Base-by-base conservation (phyloP, 2,329 filamentous ascomycete genomes). In the Colletotrichum simmondsii region DNA sequence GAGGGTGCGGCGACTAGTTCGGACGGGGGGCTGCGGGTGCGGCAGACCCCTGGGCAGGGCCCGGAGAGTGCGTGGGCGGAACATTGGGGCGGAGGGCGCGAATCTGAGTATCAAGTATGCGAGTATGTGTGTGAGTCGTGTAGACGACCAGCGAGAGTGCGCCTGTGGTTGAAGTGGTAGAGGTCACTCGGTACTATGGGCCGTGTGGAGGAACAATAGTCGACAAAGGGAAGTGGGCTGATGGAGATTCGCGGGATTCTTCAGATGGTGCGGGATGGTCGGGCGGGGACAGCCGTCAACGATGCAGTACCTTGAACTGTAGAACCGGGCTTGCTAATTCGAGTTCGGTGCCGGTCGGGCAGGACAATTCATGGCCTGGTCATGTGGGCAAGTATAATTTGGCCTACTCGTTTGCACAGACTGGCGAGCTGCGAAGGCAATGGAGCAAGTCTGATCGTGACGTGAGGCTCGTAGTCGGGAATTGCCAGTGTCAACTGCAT, bases 1-100 rank as follows among this genome's bases (percentile, higher is more conserved):
- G 65, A 86, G 79, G n/a, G 81, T 82, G 60, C 84, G 83, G 57
- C 79, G 78, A 59, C 69, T 32, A 19, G 46, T 60, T 72, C 46
- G 74, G 75, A 65, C 75, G 71, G 67, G 49, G 4, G 61, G 61
- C 49, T 54, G 53, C n/a, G 61, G 61, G 46, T 54, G 53, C 46
- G 53, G 49, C 49, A 72, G 65, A 56, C 77, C 65, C 65, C 76
- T 77, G 52, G 77, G 68, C 32, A 80, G 70, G 24, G 75, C 75
- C 66, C 78, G 78, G 53, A 77, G 62, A 32, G 76, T 67, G 54
- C 77, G 64, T 68, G 77, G 79, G 65, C 77, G 78, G 42, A 81
- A 73, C 81, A 83, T 83, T 56, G 49, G 71, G 30, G 28, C 37
- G 6, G 30, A 35, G 30, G 19, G 53, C 14, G 49, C 28, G 26